A percentile compares a stretch with the other conserved stretches of the same genome.
These are phyloP conservation scores for Abrus precatorius DNA, from an alignment of 306 rosid genomes.

Conservation along the genomic window DNA sequence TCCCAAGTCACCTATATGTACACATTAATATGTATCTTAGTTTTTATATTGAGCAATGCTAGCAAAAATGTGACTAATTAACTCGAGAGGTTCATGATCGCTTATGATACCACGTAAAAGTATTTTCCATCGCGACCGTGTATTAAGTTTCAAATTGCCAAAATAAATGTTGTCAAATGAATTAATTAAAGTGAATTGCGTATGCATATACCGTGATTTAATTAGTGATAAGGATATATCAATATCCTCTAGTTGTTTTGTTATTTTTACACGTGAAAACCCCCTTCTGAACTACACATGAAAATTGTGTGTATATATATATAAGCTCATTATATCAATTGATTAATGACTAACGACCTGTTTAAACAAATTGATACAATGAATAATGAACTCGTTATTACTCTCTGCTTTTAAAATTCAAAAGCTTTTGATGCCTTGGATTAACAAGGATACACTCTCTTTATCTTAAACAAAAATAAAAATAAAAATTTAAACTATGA, in stretches of 20 bases:
- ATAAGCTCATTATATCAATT: background rate
- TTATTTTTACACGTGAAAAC: background rate
- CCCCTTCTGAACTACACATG: background rate
- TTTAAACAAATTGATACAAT: background rate
- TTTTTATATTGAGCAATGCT: too few species aligned
- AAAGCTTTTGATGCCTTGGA: too few species aligned
- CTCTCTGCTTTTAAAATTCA: too few species aligned
- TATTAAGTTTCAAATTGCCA: background rate
- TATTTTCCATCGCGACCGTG: too few species aligned
- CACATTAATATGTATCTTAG: background rate
- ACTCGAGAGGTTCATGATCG: too few species aligned
- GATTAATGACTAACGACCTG: background rate
- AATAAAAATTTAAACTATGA: too few species aligned
- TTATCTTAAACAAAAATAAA: too few species aligned
- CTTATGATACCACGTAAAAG: too few species aligned
- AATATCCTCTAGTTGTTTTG: background rate
- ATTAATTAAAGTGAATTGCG: background rate
- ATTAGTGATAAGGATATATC: background rate
- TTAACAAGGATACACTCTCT: too few species aligned
- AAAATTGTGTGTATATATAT: background rate
- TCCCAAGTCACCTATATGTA: slow-evolving; percentile 71
- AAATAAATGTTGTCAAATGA: background rate
- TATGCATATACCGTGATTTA: background rate
- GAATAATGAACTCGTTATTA: background rate
- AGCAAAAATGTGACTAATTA: too few species aligned